Evolutionary conservation across 306 rosid genomes (phyloP).

Genomic region (Fragaria ananassa): DNA sequence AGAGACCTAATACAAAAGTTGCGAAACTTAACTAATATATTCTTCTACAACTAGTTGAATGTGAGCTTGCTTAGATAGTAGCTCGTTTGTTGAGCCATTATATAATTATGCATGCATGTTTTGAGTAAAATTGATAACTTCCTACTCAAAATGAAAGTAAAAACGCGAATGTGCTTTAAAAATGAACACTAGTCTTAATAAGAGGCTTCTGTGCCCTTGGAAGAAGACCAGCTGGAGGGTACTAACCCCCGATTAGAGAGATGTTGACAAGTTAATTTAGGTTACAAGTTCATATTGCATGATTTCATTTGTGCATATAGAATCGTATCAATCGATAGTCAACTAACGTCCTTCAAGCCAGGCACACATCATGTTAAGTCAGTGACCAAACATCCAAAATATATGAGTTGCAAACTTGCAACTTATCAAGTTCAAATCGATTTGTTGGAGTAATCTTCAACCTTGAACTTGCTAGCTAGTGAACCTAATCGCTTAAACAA

Average conservation of each 20-base stretch:
- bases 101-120: no score
- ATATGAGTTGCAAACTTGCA: neutral
- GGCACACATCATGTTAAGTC: neutral
- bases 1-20: no score
- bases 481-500: neutral
- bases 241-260: neutral
- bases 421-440: neutral
- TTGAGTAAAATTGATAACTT: no score
- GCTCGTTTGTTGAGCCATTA: no score
- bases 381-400: neutral
- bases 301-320: neutral
- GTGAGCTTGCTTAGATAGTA: no score
- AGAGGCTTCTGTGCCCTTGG: neutral
- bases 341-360: neutral
- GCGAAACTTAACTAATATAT: no score
- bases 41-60: no score
- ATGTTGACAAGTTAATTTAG: neutral
- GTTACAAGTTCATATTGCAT: neutral
- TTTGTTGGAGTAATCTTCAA: neutral
- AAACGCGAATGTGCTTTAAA: neutral
- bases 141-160: no score
- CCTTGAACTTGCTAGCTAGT: neutral
- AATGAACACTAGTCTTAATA: neutral
- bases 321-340: neutral
- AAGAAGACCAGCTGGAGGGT: neutral